Conservation (phyloP, 108 stramenopile species). For the Poteriospumella lacustris region DNA sequence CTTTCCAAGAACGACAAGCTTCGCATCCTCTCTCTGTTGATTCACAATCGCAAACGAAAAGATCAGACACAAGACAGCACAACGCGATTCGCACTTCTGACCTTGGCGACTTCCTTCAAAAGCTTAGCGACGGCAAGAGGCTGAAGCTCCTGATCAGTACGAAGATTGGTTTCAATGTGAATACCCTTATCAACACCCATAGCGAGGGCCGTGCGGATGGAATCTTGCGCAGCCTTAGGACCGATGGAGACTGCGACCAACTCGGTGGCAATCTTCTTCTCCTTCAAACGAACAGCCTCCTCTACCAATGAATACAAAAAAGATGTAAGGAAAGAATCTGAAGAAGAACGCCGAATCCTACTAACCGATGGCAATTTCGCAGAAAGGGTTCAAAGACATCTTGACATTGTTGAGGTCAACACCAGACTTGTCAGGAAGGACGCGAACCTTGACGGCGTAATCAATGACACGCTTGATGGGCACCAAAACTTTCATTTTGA, state of each 20-base stretch:
- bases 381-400: constrained; percentile 99
- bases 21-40: constrained; percentile 56
- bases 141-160: constrained; percentile 90
- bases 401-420: constrained; percentile 95
- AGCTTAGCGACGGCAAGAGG: constrained; percentile 84
- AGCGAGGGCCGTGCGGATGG: constrained; percentile 74
- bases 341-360: not conserved
- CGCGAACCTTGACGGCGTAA: constrained; percentile 97
- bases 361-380: constrained; percentile 75
- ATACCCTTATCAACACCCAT: constrained; percentile 77
- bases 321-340: not conserved
- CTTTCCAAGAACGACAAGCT: constrained; percentile 90
- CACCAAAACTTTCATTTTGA: constrained; percentile 81
- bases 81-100: not conserved
- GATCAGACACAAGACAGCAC: not conserved
- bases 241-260: constrained; percentile 92
- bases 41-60: not conserved
- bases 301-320: constrained; percentile 56
- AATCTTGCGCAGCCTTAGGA: constrained; percentile 91
- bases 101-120: constrained; percentile 30
- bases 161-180: constrained; percentile 81
- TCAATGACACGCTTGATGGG: constrained; percentile 94
- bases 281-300: constrained; percentile 95
- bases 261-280: constrained; percentile 61
- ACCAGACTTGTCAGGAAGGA: constrained; percentile 72